Percentiles rank a stretch among this genome's conserved stretches.
These are phyloP conservation scores for Ophidiomyces ophidiicola DNA, from an alignment of 2,329 filamentous ascomycete genomes.

Conservation along the genomic window DNA sequence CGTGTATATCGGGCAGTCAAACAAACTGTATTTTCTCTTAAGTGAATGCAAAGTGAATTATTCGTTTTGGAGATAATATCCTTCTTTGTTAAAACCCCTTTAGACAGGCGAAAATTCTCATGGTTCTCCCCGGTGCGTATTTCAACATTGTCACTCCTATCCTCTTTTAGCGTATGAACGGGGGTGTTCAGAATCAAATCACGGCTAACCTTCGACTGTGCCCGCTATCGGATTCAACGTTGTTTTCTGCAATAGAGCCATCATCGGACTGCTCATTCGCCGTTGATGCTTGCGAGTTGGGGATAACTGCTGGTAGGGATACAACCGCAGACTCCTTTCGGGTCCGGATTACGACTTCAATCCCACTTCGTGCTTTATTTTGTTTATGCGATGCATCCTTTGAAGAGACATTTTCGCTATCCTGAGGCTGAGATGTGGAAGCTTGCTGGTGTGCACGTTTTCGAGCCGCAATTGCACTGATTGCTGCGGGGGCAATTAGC, in stretches of 20 bases:
- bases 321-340: neutral
- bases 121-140: conserved; percentile 6
- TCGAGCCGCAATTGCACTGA: conserved; percentile 35
- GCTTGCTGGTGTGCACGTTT: conserved; percentile 26
- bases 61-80: conserved; percentile 31
- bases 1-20: neutral
- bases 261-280: conserved; percentile 8
- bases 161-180: conserved; percentile 1
- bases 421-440: no score
- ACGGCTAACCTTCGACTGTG: neutral
- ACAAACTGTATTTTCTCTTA: conserved; percentile 30
- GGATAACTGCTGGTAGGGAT: neutral
- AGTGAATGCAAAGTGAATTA: conserved; percentile 28
- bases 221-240: neutral
- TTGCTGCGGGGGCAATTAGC: conserved; percentile 10
- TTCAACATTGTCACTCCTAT: conserved; percentile 8
- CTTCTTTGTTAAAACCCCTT: conserved; percentile 26
- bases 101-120: conserved; percentile 32
- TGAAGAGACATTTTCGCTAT: conserved; percentile 24
- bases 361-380: neutral
- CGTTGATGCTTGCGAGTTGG: neutral
- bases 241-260: neutral
- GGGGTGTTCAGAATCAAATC: neutral
- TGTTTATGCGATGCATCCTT: conserved; percentile 14
- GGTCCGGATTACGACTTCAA: conserved; percentile 5